These are phyloP conservation scores for Cercospora citrullina DNA, from an alignment of 2,329 filamentous ascomycete genomes.

Conservation along the genomic window DNA sequence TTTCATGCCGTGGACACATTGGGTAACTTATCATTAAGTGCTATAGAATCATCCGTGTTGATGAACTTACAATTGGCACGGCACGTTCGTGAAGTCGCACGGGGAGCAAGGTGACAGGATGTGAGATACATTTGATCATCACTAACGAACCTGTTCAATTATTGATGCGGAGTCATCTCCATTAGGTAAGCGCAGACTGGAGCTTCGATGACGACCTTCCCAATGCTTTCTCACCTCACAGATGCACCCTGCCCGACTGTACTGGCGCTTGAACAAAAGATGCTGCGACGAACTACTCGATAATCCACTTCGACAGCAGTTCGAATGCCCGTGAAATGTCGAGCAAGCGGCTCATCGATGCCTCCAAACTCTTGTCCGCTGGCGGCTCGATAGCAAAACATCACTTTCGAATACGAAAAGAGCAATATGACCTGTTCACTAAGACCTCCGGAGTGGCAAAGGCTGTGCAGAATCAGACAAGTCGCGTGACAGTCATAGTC, in stretches of 20 bases:
- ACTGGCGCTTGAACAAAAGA: no score
- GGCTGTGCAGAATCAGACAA: constrained; percentile 61
- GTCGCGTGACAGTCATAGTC: constrained; percentile 61
- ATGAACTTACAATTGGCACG: not conserved
- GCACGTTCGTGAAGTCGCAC: not conserved
- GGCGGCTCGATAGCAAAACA: constrained; percentile 50
- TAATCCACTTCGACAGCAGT: not conserved
- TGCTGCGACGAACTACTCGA: not conserved
- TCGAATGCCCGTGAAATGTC: constrained; percentile 44
- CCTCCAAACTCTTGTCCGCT: constrained; percentile 52
- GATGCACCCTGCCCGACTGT: no score
- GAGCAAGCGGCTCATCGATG: constrained; percentile 54
- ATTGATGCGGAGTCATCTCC: constrained; percentile 6
- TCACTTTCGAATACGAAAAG: constrained; percentile 59
- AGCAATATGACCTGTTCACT: constrained; percentile 63
- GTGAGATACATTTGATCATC: not conserved
- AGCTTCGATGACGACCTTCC: not conserved
- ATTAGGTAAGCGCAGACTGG: not conserved
- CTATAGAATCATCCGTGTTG: not conserved
- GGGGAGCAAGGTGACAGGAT: not conserved
- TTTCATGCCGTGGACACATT: no score
- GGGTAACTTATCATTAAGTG: no score
- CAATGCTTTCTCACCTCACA: not conserved
- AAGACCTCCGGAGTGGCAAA: constrained; percentile 65
- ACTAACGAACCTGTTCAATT: not conserved